Evolutionary conservation across 306 rosid genomes (phyloP), one percentile per base, ranked within the genome.

Genomic region (Phaseolus lunatus): DNA sequence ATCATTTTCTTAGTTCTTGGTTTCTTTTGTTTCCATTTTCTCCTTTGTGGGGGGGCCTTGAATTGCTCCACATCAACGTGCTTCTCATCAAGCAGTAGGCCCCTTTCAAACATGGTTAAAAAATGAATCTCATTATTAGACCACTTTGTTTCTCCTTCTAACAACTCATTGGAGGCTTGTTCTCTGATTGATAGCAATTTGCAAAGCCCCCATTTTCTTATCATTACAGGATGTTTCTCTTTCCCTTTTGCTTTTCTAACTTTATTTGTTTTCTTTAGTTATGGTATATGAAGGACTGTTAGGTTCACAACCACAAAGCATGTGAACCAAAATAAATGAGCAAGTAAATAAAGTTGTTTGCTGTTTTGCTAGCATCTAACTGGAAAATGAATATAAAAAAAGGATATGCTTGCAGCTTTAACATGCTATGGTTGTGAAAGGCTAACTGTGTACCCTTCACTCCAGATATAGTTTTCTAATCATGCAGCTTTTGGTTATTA

Each of bases 11-110:
- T 80, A 83, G 85, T 84, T 72, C 63, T 64, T 77, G 63, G 80
- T 53, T 77, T 75, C 76, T 74, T 80, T 83, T 83, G 63, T 31
- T 68, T 75, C 66, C 29, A 20, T 76, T 77, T 27, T 48, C 73
- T 33, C 27, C 54, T 83, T 56, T 83, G 67, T 80, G 83, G 81
- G 82, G 91, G 85, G 81, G 13, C 83, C 86, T 77, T 79, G 63
- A 58, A 73, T 80, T 80, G 80, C 76, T 80, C 77, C 85, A 50
- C 24, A 90, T 56, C 79, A 94, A 89, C 89, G 88, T 91, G 98
- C 84, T 87, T 71, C 76, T 86, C 89, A 90, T 94, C 89, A 90
- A 88, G 81, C 52, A 78, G 93, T 88, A 88, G 94, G 96, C 65
- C 88, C 93, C 70, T 53, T n/a, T 50, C 53, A n/a, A 48, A 58